phyloP scores from a whole-genome alignment of 306 rosid species.

The Acacia crassicarpa region DNA sequence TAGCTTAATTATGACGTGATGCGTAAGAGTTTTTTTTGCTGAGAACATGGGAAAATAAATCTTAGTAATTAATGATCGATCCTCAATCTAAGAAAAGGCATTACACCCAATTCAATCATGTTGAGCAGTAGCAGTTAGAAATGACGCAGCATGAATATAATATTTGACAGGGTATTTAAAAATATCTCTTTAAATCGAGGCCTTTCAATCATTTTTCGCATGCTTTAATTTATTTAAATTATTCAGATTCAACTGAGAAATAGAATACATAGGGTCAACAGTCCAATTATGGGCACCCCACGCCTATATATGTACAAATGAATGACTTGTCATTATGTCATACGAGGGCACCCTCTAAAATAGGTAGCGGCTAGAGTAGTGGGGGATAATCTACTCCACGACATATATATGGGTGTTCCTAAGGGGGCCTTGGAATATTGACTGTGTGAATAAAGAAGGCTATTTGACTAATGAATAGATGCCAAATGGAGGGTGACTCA shows the following conservation, averaged over 20 bases:
- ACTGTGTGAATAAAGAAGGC: neutral
- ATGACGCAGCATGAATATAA: neutral
- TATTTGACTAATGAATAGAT: neutral
- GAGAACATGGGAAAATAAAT: neutral
- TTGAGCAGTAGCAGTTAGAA: neutral
- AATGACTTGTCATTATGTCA: neutral
- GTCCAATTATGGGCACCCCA: neutral
- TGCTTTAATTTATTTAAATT: neutral
- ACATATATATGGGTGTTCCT: neutral
- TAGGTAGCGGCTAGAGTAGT: neutral
- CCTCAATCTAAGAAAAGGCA: neutral
- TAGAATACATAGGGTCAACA: neutral
- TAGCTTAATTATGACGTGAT: too few species aligned
- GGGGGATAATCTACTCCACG: neutral
- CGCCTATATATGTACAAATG: too few species aligned
- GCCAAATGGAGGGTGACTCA: slow-evolving; percentile 22
- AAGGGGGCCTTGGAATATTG: neutral
- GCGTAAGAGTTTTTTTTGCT: neutral
- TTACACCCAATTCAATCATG: neutral
- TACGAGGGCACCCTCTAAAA: neutral
- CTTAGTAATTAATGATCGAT: neutral
- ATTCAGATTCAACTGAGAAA: neutral
- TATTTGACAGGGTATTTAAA: neutral
- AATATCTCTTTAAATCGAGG: neutral
- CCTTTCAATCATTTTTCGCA: neutral